Percentiles rank a stretch among this genome's conserved stretches.
phyloP scores from a whole-genome alignment of 192 early-diverging fungal genomes.

The Backusella australiensis region DNA sequence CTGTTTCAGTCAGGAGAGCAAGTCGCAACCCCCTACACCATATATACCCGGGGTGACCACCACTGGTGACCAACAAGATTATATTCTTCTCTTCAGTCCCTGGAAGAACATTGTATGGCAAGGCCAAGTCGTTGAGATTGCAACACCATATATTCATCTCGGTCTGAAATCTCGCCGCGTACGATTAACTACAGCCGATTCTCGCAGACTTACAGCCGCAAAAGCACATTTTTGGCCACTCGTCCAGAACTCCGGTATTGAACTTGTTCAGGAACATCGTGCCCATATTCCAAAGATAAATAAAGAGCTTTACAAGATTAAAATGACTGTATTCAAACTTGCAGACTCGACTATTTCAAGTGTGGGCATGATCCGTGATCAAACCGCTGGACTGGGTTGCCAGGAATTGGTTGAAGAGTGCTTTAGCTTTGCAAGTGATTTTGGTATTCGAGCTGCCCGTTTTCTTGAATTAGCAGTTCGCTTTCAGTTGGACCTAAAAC shows the following conservation, averaged over 20 bases:
- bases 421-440: slow-evolving; percentile 71
- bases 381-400: slow-evolving; percentile 39
- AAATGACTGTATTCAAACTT: slow-evolving; percentile 53
- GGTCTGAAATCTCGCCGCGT: slow-evolving; percentile 55
- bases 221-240: slow-evolving; percentile 50
- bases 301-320: slow-evolving; percentile 55
- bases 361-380: slow-evolving; percentile 53
- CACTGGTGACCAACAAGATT: slow-evolving; percentile 38
- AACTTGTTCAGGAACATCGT: slow-evolving; percentile 49
- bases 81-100: slow-evolving; percentile 59
- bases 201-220: slow-evolving; percentile 38
- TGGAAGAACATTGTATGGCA: slow-evolving; percentile 55
- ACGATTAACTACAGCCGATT: slow-evolving; percentile 52
- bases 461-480: slow-evolving; percentile 59
- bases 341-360: slow-evolving; percentile 53
- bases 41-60: background rate
- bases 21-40: background rate
- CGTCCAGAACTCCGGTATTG: slow-evolving; percentile 43
- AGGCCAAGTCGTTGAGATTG: slow-evolving; percentile 47
- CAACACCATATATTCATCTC: slow-evolving; percentile 33
- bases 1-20: slow-evolving; percentile 24
- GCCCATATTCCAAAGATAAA: slow-evolving; percentile 59
- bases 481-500: slow-evolving; percentile 59
- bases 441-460: slow-evolving; percentile 58
- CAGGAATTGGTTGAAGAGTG: slow-evolving; percentile 69